phyloP scores from a whole-genome alignment of 768 basidiomycete genomes.

The Boletus edulis region DNA sequence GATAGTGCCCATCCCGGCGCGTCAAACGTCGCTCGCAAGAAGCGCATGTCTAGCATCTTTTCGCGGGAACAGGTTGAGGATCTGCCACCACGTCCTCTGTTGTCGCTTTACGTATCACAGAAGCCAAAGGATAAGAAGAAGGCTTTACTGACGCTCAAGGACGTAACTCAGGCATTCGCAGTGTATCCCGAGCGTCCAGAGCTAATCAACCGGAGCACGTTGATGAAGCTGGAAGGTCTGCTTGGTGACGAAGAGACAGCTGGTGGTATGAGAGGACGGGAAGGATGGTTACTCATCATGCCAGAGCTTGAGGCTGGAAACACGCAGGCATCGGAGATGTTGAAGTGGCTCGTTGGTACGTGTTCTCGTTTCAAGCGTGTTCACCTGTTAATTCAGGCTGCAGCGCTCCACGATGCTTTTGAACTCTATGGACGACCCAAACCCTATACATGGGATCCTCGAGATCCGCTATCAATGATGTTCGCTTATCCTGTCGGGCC shows the following conservation, averaged over 20 bases:
- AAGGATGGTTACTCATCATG: constrained; percentile 90
- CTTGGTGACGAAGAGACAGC: constrained; percentile 76
- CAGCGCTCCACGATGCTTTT: constrained; percentile 85
- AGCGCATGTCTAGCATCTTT: constrained; percentile 66
- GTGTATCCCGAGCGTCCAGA: constrained; percentile 97
- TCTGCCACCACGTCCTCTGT: constrained; percentile 36
- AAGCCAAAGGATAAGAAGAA: constrained; percentile 77
- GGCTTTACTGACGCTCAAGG: constrained; percentile 63
- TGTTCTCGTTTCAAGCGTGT: constrained; percentile 5
- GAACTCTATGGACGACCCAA: constrained; percentile 86
- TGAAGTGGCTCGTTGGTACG: constrained; percentile 87
- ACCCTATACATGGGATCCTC: constrained; percentile 86
- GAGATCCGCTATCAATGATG: constrained; percentile 80
- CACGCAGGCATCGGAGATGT: constrained; percentile 75
- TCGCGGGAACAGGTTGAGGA: constrained; percentile 44
- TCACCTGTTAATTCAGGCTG: constrained; percentile 10
- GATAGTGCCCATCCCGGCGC: constrained; percentile 27
- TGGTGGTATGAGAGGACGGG: constrained; percentile 62
- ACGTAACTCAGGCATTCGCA: constrained; percentile 83
- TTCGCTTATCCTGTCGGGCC: constrained; percentile 92
- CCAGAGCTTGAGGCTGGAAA: constrained; percentile 71
- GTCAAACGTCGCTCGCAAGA: constrained; percentile 33
- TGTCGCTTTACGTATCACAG: constrained; percentile 59
- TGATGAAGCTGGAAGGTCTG: constrained; percentile 89
- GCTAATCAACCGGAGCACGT: constrained; percentile 80